Evolutionary conservation across 495 filamentous ascomycete species (phyloP), one percentile per base, ranked within the genome.

Genomic region (Symbiotaphrina buchneri): DNA sequence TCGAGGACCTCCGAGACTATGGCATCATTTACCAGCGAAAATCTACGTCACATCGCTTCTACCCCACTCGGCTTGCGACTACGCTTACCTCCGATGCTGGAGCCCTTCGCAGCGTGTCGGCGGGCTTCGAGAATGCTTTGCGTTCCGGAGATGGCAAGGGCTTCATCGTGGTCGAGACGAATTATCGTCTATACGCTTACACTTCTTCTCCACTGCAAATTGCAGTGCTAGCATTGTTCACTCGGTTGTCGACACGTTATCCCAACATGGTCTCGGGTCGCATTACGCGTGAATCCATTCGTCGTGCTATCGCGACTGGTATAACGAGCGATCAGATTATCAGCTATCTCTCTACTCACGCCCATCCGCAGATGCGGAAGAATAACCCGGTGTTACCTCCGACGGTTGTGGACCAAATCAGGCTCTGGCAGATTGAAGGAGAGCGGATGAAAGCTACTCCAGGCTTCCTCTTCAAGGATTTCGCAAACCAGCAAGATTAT

Each of bases 111-210:
- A 68, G 55, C 39, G 60, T 71, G 19, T 58, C 56, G 21, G 58
- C 59, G 11, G 58, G 57, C 14, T 64, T 73, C 39, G 48, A 56
- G 38, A 46, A 43, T 6, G 63, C 63, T 31, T 54, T 69, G 26
- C 35, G 46, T 13, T 32, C 53, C 21, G 47, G 46, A 24, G 56
- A 62, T 23, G 44, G 61, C 10, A 69, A 71, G 33, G 85, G 84
- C 21, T 85, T 83, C 58, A 80, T 97, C 44, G 77, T 97, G 41
- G 63, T 95, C 41, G 87, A 97, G 59, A 97, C 87, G n/a, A 97
- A 97, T 55, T 94, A 94, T 55, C 78, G 87, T 18, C 52, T 97
- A 40, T 97, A 97, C 54, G 87, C 87, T 19, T 97, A 95, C 55
- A 94, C 90, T 4, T 70, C 69, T 16, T 93, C 82, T 0, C 78